Conservation (phyloP, 1,139 yeast genomes). For the Candida labiduridarum region DNA sequence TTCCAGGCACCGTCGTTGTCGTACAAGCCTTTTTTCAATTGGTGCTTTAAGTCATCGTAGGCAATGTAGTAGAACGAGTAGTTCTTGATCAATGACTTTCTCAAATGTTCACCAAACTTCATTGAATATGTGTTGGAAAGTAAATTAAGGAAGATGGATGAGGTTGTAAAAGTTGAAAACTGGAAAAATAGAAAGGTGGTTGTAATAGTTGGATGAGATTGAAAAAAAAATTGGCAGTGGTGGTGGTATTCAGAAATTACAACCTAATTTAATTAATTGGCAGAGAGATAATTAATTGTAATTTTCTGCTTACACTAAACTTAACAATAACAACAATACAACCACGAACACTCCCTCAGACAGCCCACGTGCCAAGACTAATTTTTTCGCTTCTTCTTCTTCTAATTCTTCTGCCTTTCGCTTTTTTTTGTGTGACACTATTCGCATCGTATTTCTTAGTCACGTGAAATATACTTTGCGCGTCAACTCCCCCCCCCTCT, state of each 20-base stretch:
- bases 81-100: slow-evolving; percentile 75
- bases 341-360: not conserved
- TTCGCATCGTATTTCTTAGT: too few relatives aligned
- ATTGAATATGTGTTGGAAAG: slow-evolving; percentile 29
- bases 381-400: not conserved
- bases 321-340: not conserved
- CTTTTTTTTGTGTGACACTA: not conserved
- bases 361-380: slow-evolving; percentile 1
- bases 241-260: not conserved
- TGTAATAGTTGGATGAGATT: too few relatives aligned
- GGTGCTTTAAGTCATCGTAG: slow-evolving; percentile 86
- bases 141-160: not conserved
- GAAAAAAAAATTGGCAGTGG: not conserved
- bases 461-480: too few relatives aligned
- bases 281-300: too few relatives aligned
- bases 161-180: not conserved
- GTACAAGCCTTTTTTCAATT: slow-evolving; percentile 66
- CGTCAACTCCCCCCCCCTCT: too few relatives aligned
- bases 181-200: not conserved
- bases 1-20: slow-evolving; percentile 65
- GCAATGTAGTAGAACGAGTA: slow-evolving; percentile 88
- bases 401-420: not conserved
- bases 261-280: not conserved
- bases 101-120: slow-evolving; percentile 80
- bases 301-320: not conserved